Evolutionary conservation across 257 asterid genomes (phyloP).

Genomic region (Capsicum chinense): DNA sequence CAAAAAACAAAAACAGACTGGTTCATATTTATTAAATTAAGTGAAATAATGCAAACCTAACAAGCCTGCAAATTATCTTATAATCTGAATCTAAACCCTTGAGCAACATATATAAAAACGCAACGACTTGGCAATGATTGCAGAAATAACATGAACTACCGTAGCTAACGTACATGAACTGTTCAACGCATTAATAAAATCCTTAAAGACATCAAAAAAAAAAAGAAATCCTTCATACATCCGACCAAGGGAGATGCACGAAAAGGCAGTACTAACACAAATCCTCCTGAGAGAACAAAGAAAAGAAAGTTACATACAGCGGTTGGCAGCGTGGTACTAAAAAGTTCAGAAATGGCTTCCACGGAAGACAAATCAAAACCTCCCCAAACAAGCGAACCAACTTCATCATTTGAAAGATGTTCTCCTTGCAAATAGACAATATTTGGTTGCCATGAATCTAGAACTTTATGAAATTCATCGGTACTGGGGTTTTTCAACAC

Average conservation of each 20-base stretch:
- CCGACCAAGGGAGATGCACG: conserved; percentile 5
- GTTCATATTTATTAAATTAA: neutral
- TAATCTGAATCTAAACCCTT: neutral
- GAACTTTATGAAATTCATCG: conserved; percentile 67
- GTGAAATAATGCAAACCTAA: neutral
- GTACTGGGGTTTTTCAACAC: conserved; percentile 67
- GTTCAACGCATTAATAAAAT: conserved; percentile 1
- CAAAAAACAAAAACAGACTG: neutral
- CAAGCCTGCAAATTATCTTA: neutral
- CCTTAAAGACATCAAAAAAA: neutral
- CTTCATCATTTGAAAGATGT: conserved; percentile 57
- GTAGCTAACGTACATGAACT: neutral
- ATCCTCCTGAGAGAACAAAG: conserved; percentile 7
- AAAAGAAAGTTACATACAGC: conserved; percentile 54
- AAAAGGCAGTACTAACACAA: neutral
- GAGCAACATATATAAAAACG: neutral
- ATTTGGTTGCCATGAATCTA: conserved; percentile 83
- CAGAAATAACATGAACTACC: neutral
- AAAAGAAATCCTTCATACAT: neutral
- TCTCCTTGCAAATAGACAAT: conserved; percentile 85
- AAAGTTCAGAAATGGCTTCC: conserved; percentile 69
- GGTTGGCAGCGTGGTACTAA: conserved; percentile 62
- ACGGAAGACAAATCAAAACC: conserved; percentile 64
- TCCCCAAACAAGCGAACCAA: conserved; percentile 67
- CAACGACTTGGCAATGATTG: neutral